Evolutionary conservation across 2,329 filamentous ascomycete species (phyloP).

Genomic region (Cordyceps farinosa): DNA sequence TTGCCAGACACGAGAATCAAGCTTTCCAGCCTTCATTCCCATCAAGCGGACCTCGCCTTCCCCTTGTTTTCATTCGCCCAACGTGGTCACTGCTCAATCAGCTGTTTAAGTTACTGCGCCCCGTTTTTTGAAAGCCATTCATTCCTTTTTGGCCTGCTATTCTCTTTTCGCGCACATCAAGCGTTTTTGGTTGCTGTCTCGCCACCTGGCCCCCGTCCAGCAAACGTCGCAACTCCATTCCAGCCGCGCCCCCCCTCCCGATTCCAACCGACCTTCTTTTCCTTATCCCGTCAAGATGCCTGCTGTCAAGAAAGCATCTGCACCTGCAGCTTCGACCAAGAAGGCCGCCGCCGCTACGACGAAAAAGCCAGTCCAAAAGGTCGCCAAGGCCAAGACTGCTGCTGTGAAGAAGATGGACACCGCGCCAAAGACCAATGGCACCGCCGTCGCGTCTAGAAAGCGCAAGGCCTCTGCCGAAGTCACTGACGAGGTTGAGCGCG

Average conservation of each 20-base stretch:
- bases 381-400: slow-evolving; percentile 22
- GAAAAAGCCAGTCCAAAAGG: background rate
- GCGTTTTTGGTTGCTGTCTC: background rate
- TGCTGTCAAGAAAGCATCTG: slow-evolving; percentile 4
- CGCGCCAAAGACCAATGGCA: slow-evolving; percentile 14
- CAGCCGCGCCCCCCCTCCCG: background rate
- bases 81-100: background rate
- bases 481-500: slow-evolving; percentile 23
- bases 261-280: background rate
- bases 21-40: slow-evolving; percentile 12
- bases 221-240: background rate
- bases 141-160: slow-evolving; percentile 5
- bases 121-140: background rate
- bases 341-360: background rate
- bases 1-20: slow-evolving; percentile 2
- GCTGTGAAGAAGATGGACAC: slow-evolving; percentile 22
- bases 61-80: background rate
- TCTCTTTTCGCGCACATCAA: background rate
- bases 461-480: slow-evolving; percentile 24
- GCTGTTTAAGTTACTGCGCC: background rate
- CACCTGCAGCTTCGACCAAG: background rate
- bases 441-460: slow-evolving; percentile 25
- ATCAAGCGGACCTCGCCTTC: slow-evolving; percentile 7
- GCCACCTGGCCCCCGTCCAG: background rate
- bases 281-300: slow-evolving; percentile 6